A percentile compares a stretch with the other conserved stretches of the same genome.
Conservation (phyloP, 108 stramenopile genomes). For the Cyclostephanos invisitatus region DNA sequence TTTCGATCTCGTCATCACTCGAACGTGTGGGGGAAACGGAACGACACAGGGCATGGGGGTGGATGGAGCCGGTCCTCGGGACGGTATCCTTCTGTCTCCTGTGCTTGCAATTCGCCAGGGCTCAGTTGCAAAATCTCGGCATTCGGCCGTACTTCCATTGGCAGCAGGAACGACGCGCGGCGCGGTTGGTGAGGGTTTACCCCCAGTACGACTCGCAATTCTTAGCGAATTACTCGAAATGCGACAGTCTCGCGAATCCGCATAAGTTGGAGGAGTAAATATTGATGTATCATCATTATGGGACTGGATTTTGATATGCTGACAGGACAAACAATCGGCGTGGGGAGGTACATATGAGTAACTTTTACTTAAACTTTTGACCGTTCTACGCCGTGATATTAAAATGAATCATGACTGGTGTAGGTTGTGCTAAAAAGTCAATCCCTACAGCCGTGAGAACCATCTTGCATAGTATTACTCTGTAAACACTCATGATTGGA, state of each 20-base stretch:
- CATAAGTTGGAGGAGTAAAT: slow-evolving; percentile 16
- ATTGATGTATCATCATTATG: neutral
- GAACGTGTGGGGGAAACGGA: too few relatives aligned
- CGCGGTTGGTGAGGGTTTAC: slow-evolving; percentile 18
- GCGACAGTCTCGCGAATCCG: slow-evolving; percentile 22
- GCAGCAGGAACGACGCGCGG: slow-evolving; percentile 36
- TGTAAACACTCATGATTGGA: too few relatives aligned
- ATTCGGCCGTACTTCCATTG: slow-evolving; percentile 70
- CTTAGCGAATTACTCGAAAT: slow-evolving; percentile 36
- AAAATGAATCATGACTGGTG: neutral
- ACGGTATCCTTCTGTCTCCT: slow-evolving; percentile 79
- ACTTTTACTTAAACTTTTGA: neutral
- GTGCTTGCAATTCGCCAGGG: slow-evolving; percentile 72
- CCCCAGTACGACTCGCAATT: slow-evolving; percentile 52
- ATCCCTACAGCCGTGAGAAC: neutral
- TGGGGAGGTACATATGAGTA: neutral
- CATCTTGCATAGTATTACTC: neutral
- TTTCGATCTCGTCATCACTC: too few relatives aligned
- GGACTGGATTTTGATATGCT: neutral
- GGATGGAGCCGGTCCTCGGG: slow-evolving; percentile 90
- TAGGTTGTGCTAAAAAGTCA: neutral
- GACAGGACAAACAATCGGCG: neutral
- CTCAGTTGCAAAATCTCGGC: slow-evolving; percentile 83
- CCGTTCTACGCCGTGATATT: too few relatives aligned
- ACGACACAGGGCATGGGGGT: slow-evolving; percentile 55